Evolutionary conservation across 495 filamentous ascomycete species (phyloP).

Genomic region (Penicillium desertorum): DNA sequence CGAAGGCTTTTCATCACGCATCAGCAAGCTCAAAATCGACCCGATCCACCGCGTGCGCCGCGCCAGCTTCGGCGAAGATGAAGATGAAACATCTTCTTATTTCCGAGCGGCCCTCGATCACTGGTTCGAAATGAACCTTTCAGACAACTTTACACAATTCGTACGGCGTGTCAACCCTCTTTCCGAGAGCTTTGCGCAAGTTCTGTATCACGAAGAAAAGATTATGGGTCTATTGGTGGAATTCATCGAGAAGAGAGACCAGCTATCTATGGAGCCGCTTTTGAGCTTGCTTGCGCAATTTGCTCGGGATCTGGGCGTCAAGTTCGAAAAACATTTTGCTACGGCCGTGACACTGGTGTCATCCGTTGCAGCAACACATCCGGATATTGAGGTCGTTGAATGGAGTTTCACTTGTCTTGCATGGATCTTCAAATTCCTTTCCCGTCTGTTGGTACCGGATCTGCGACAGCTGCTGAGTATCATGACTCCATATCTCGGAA

Average conservation of each 20-base stretch:
- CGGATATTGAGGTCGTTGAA: slow-evolving; percentile 78
- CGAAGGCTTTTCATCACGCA: slow-evolving; percentile 89
- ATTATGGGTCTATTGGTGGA: slow-evolving; percentile 76
- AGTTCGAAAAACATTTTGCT: slow-evolving; percentile 85
- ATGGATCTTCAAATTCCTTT: slow-evolving; percentile 96
- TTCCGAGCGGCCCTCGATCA: slow-evolving; percentile 77
- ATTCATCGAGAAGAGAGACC: slow-evolving; percentile 74
- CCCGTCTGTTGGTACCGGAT: slow-evolving; percentile 78
- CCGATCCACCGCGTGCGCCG: slow-evolving; percentile 83
- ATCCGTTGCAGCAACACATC: slow-evolving; percentile 60
- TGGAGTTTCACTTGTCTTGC: slow-evolving; percentile 95
- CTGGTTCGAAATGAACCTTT: slow-evolving; percentile 90
- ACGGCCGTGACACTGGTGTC: slow-evolving; percentile 66
- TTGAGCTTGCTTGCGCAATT: slow-evolving; percentile 82
- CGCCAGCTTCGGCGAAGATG: slow-evolving; percentile 70
- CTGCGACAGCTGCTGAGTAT: slow-evolving; percentile 78
- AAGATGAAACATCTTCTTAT: slow-evolving; percentile 73
- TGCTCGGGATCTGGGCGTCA: slow-evolving; percentile 83
- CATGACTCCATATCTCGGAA: slow-evolving; percentile 83
- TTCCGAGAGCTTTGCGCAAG: slow-evolving; percentile 85
- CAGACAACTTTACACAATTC: slow-evolving; percentile 74
- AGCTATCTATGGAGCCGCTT: slow-evolving; percentile 77
- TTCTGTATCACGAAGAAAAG: slow-evolving; percentile 80
- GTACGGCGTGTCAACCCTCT: slow-evolving; percentile 67
- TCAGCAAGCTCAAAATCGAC: slow-evolving; percentile 91